Percentiles rank a stretch among this genome's conserved stretches.
These are phyloP conservation scores for Saccharata proteae DNA, from an alignment of 2,329 filamentous ascomycete genomes.

Conservation along the genomic window DNA sequence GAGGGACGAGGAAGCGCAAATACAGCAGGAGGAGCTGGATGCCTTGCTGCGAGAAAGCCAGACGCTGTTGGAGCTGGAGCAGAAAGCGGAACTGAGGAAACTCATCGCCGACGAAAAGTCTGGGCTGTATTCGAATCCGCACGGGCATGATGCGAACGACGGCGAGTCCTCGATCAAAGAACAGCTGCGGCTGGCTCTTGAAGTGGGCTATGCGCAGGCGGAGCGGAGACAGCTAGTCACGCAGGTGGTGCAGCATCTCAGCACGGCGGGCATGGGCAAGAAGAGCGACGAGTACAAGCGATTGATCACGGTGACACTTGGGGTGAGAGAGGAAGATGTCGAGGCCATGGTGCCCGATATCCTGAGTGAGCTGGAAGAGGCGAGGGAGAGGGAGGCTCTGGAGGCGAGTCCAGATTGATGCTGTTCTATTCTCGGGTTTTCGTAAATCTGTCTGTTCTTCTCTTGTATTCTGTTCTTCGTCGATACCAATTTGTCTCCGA, in stretches of 20 bases:
- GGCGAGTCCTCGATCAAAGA: slow-evolving; percentile 33
- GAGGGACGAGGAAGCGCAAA: slow-evolving; percentile 24
- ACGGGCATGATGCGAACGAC: slow-evolving; percentile 25
- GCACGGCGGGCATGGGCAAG: slow-evolving; percentile 58
- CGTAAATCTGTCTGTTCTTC: not conserved
- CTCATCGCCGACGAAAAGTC: slow-evolving; percentile 13
- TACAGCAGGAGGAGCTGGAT: slow-evolving; percentile 26
- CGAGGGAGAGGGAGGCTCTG: slow-evolving; percentile 15
- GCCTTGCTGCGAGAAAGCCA: slow-evolving; percentile 27
- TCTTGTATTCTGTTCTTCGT: too few relatives aligned
- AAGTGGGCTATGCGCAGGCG: slow-evolving; percentile 44
- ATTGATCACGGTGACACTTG: slow-evolving; percentile 56
- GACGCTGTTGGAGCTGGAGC: slow-evolving; percentile 32
- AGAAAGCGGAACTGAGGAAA: slow-evolving; percentile 25
- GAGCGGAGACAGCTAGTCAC: slow-evolving; percentile 51
- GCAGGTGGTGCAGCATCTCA: slow-evolving; percentile 57
- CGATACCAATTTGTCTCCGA: too few relatives aligned
- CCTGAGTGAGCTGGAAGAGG: slow-evolving; percentile 35
- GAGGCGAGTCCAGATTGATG: slow-evolving; percentile 19
- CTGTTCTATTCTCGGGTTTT: not conserved
- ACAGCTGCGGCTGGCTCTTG: slow-evolving; percentile 44
- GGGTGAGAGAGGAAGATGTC: slow-evolving; percentile 55
- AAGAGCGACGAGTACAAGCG: slow-evolving; percentile 62
- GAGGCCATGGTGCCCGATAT: slow-evolving; percentile 47
- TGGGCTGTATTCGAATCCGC: slow-evolving; percentile 21